Evolutionary conservation across 1,284 basidiomycete species (phyloP), one percentile per base, ranked within the genome.

Genomic region (Apiotrichum montevideense): DNA sequence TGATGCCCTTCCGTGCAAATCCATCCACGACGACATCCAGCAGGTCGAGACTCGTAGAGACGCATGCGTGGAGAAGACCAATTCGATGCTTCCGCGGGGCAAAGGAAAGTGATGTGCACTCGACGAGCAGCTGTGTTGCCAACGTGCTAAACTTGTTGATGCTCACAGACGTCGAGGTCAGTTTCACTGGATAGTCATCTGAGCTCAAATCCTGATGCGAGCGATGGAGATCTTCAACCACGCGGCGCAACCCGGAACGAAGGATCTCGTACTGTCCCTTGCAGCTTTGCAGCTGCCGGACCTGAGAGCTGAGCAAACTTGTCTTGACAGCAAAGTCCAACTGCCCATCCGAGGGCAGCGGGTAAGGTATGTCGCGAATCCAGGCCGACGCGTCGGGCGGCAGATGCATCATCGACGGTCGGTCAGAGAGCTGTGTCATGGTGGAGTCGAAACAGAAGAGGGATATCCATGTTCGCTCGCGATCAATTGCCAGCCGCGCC

Each of bases 381-480:
- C 62, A 63, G 4, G 43, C 39, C 15, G 42, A 37, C 21, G 58
- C 59, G 11, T 59, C 57, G 15, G 62, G 62, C 9, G 62, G 49
- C 15, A 52, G 52, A 44, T 57, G 57, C 57, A 63, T 61, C 62
- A 59, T 59, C 11, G 59, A 61, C 11, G 62, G 62, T 2, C 62
- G 62, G 32, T 63, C 62, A 9, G 57, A 58, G 13, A 63, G 55
- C 41, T 61, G 59, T 8, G 59, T 63, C 46, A 58, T 53, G 15
- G 57, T 63, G 29, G 57, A 52, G 55, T 63, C 62, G 42, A 63
- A 63, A 35, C 62, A 63, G 48, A 55, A 61, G 10, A 63, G 51
- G 7, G 54, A 56, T n/a, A 64, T 62, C 65, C 65, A 66, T 8
- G 61, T 63, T 9, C 65, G 53, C 39, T 66, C 65, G 8, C 61